Conservation (phyloP, 345 rosid species). For the Geranium brycei region DNA sequence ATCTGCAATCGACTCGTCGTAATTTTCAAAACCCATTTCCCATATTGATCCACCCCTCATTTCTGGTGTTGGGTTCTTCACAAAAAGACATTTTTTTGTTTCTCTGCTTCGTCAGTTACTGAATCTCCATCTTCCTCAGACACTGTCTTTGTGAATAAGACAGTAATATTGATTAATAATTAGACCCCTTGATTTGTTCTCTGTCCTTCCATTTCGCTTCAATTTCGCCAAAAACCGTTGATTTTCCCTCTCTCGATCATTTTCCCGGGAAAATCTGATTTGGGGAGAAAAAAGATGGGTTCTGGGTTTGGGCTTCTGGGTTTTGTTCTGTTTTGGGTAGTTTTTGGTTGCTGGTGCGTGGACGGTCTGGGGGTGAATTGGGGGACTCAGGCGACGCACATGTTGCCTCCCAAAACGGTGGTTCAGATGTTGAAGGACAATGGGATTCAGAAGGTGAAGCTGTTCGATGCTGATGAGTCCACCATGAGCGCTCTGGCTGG, state of each 20-base stretch:
- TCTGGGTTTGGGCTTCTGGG: slow-evolving; percentile 10
- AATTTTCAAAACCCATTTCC: no score
- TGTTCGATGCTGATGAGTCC: slow-evolving; percentile 56
- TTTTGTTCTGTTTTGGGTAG: slow-evolving; percentile 16
- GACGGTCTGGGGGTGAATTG: slow-evolving; percentile 72
- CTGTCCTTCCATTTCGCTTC: not conserved
- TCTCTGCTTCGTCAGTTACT: no score
- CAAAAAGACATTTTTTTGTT: no score
- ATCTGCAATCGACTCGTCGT: no score
- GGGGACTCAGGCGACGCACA: slow-evolving; percentile 71
- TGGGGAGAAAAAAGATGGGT: slow-evolving; percentile 9
- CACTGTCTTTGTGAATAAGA: no score
- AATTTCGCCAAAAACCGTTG: not conserved
- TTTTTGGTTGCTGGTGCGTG: slow-evolving; percentile 20
- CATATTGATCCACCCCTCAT: no score
- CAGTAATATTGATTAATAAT: no score
- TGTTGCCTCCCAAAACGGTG: slow-evolving; percentile 49
- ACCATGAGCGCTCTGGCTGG: slow-evolving; percentile 73
- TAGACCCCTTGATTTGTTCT: no score
- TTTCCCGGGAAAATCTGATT: slow-evolving; percentile 1
- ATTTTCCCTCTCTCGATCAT: not conserved
- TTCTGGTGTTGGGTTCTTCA: no score
- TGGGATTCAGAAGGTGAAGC: slow-evolving; percentile 71
- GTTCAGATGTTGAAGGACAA: slow-evolving; percentile 70
- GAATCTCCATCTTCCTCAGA: no score